These are phyloP conservation scores for Austroboletus eburneus DNA, from an alignment of 768 basidiomycete species.

Conservation along the genomic window DNA sequence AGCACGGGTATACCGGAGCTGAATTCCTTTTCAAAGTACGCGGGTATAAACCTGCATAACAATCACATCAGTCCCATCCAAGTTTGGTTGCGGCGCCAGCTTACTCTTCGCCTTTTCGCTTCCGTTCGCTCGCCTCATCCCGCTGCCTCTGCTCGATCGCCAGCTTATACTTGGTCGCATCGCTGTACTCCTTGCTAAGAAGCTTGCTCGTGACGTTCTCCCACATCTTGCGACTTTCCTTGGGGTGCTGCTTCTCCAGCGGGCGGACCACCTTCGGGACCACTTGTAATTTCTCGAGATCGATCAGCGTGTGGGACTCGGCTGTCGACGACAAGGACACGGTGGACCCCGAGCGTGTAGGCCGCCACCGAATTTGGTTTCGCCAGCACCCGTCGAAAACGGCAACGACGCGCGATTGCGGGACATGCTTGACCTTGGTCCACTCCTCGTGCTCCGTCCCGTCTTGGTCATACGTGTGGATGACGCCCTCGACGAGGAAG, in stretches of 20 bases:
- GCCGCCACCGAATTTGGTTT: slow-evolving; percentile 76
- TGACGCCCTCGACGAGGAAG: slow-evolving; percentile 82
- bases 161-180: slow-evolving; percentile 91
- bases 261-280: slow-evolving; percentile 86
- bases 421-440: slow-evolving; percentile 90
- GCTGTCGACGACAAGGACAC: slow-evolving; percentile 38
- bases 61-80: background rate
- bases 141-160: slow-evolving; percentile 91
- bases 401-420: slow-evolving; percentile 69
- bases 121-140: slow-evolving; percentile 83
- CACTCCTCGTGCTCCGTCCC: slow-evolving; percentile 63
- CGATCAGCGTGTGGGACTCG: slow-evolving; percentile 68
- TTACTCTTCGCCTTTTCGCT: slow-evolving; percentile 72
- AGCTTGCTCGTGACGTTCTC: slow-evolving; percentile 72
- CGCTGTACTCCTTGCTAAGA: slow-evolving; percentile 79
- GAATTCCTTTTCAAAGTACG: slow-evolving; percentile 70
- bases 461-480: slow-evolving; percentile 74
- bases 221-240: slow-evolving; percentile 89
- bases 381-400: slow-evolving; percentile 89
- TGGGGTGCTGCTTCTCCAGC: slow-evolving; percentile 67
- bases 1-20: slow-evolving; percentile 63
- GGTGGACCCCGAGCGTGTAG: slow-evolving; percentile 47
- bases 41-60: slow-evolving; percentile 58
- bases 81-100: slow-evolving; percentile 30
- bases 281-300: slow-evolving; percentile 63